These are phyloP conservation scores for Paspalum vaginatum DNA, from an alignment of 176 grass and related monocot species.

Conservation along the genomic window DNA sequence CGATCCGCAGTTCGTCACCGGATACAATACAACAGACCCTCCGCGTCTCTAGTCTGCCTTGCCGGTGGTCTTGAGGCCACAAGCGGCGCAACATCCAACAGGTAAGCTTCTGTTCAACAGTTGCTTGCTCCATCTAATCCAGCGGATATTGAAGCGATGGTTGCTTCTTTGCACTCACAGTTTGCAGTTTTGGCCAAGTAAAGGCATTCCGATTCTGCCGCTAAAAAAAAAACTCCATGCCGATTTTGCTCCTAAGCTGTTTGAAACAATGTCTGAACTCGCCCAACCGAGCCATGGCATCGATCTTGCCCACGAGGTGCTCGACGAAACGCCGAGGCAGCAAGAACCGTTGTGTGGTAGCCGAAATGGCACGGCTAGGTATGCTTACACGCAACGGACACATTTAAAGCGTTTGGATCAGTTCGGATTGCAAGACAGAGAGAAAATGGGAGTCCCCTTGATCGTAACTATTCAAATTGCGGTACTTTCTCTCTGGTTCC, in stretches of 20 bases:
- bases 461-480: background rate
- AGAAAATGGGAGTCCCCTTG: background rate
- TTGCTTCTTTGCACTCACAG: background rate
- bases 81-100: background rate
- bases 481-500: background rate
- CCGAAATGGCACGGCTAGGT: background rate
- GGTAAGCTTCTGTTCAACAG: background rate
- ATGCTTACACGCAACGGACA: background rate
- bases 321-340: background rate
- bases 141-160: background rate
- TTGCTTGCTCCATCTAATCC: background rate
- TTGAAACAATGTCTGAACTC: background rate
- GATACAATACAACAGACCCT: no score
- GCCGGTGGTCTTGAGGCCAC: no score
- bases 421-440: background rate
- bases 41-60: no score
- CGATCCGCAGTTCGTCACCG: no score
- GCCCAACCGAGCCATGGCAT: background rate
- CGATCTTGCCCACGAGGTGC: no score
- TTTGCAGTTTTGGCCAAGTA: background rate
- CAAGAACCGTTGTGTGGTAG: background rate
- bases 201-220: background rate
- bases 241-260: background rate
- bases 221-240: background rate
- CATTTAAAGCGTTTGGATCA: background rate